Conservation (phyloP, 2,329 filamentous ascomycete species). For the Pseudogymnoascus sp. region DNA sequence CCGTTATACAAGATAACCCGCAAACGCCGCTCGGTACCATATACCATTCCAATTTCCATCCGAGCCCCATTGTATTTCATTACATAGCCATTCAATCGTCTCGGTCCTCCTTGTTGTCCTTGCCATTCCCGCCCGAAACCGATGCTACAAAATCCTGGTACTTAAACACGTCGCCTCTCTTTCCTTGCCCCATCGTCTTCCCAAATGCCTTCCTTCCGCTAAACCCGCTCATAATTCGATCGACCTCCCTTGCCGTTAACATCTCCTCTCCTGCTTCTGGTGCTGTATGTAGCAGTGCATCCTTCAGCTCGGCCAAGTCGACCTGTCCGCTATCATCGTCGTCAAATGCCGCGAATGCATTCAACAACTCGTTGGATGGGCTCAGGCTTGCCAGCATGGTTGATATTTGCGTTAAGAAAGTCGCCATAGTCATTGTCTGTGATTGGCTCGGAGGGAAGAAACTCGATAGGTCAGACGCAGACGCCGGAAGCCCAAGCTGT, state of each 20-base stretch:
- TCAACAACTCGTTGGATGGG: slow-evolving; percentile 70
- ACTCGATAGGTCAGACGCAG: slow-evolving; percentile 59
- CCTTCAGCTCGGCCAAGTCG: slow-evolving; percentile 72
- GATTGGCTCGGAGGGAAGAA: slow-evolving; percentile 74
- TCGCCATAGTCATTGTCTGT: slow-evolving; percentile 72
- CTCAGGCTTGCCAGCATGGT: slow-evolving; percentile 67
- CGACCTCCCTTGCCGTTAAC: slow-evolving; percentile 67
- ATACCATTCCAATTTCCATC: slow-evolving; percentile 1
- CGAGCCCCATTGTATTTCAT: not conserved
- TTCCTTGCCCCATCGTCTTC: slow-evolving; percentile 43
- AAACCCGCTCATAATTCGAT: slow-evolving; percentile 81
- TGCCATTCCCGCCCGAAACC: slow-evolving; percentile 24
- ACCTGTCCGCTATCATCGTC: slow-evolving; percentile 92
- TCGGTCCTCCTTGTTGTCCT: slow-evolving; percentile 21
- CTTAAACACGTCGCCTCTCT: slow-evolving; percentile 80
- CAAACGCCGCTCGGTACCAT: slow-evolving; percentile 5
- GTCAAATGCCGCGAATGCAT: slow-evolving; percentile 91
- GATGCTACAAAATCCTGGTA: slow-evolving; percentile 79
- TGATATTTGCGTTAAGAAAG: slow-evolving; percentile 78
- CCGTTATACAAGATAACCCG: not conserved
- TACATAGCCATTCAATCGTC: not conserved
- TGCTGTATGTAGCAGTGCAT: slow-evolving; percentile 73
- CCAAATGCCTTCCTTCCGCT: slow-evolving; percentile 77
- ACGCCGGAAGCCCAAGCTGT: slow-evolving; percentile 73
- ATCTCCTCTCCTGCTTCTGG: slow-evolving; percentile 64